Conservation (phyloP, 1,284 basidiomycete species). For the Sutorius eximius region DNA sequence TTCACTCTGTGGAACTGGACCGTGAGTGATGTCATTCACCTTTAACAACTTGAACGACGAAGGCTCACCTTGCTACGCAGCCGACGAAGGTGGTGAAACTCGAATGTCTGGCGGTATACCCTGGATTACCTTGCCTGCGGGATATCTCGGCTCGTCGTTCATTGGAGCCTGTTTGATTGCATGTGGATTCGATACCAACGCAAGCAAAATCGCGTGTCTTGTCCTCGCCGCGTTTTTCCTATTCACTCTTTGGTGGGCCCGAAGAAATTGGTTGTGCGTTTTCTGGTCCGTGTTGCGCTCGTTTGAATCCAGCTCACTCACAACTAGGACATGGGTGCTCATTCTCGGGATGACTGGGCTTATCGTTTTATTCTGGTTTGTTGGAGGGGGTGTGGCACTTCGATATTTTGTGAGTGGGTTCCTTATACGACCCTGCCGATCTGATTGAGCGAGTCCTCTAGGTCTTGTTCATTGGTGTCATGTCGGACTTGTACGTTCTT, state of each 20-base stretch:
- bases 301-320: not conserved
- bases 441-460: slow-evolving; percentile 34
- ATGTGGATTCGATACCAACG: slow-evolving; percentile 92
- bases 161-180: slow-evolving; percentile 90
- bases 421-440: not conserved
- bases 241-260: slow-evolving; percentile 91
- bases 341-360: slow-evolving; percentile 76
- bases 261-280: slow-evolving; percentile 74
- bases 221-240: slow-evolving; percentile 86
- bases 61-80: slow-evolving; percentile 38
- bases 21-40: slow-evolving; percentile 48
- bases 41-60: not conserved
- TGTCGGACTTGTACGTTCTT: slow-evolving; percentile 84
- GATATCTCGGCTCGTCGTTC: slow-evolving; percentile 89
- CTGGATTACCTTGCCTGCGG: slow-evolving; percentile 84
- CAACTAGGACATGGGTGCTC: slow-evolving; percentile 64
- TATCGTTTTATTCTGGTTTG: slow-evolving; percentile 84
- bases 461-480: slow-evolving; percentile 93
- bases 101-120: slow-evolving; percentile 91
- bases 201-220: slow-evolving; percentile 86
- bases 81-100: slow-evolving; percentile 92
- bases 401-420: slow-evolving; percentile 60
- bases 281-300: not conserved
- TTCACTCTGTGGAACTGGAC: slow-evolving; percentile 86
- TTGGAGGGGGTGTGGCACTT: slow-evolving; percentile 68